Evolutionary conservation across 1,284 basidiomycete genomes (phyloP), one percentile per base, ranked within the genome.

Genomic region (Agaricales sp.): DNA sequence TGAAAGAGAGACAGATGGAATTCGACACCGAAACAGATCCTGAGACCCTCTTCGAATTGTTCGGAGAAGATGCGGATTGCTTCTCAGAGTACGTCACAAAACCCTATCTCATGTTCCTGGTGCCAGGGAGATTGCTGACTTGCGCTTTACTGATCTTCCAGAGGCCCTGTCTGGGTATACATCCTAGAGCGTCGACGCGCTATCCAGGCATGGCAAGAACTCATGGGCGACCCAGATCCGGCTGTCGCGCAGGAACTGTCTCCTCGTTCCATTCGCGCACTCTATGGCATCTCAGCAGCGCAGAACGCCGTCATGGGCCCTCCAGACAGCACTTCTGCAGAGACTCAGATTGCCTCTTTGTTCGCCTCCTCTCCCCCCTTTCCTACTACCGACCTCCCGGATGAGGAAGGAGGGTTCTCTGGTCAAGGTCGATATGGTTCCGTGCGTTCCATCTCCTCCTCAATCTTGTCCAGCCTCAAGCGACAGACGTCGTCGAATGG

Each of bases 111-210:
- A n/a, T n/a, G n/a, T n/a, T n/a, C n/a, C n/a, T n/a, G n/a, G n/a
- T n/a, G n/a, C n/a, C n/a, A n/a, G n/a, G n/a, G n/a, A n/a, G 45
- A 16, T 53, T 52, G 16, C 46, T 46, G 46, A 38, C 45, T 49
- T 51, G 35, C 51, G 52, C 45, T 46, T 22, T 37, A 41, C 35
- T 18, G 20, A 21, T 38, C 46, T 39, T 41, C 43, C 53, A 88
- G 86, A 57, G 87, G 84, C 50, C 82, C 87, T 16, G 85, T 88
- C 21, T 88, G 87, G 85, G 85, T 90, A 19, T 90, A 88, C 63
- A 82, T 90, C 41, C 79, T 90, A 52, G 87, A 88, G 60, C 77
- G 86, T 39, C 71, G 81, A 46, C 77, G 82, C 41, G 82, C 87
- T 13, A 80, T 89, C 43, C 78, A 87, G 62, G 82, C 87, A 48